Conservation (phyloP, 768 basidiomycete species). For the Trametes villosa region DNA sequence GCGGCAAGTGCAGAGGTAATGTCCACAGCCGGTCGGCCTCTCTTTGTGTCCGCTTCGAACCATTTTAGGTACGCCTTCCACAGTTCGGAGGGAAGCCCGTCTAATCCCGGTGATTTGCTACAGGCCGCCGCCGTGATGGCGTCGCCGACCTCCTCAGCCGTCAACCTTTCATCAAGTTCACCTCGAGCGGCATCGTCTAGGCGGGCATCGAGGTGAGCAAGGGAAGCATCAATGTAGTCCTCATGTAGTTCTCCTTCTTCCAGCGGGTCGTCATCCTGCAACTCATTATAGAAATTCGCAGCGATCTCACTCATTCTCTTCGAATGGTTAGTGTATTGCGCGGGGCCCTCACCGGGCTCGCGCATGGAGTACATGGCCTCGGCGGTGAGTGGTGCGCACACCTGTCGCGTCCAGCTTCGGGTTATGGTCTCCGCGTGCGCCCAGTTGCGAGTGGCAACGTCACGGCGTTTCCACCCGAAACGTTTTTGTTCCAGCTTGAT, state of each 20-base stretch:
- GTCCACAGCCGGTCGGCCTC: no score
- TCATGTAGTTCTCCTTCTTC: neutral
- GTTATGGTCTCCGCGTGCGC: no score
- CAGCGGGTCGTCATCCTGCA: neutral
- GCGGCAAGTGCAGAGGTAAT: no score
- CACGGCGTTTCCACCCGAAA: no score
- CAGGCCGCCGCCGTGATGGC: neutral
- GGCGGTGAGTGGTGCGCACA: no score
- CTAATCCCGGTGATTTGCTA: conserved; percentile 4
- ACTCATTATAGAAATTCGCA: neutral
- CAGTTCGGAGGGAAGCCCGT: conserved; percentile 14
- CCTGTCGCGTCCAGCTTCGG: no score
- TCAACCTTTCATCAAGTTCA: neutral
- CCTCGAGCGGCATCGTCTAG: neutral
- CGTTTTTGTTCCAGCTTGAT: no score
- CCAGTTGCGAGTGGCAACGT: no score
- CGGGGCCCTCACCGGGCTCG: no score
- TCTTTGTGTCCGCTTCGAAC: neutral
- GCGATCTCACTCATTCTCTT: neutral
- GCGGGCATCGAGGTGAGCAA: neutral
- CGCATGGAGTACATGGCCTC: no score
- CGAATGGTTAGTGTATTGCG: neutral
- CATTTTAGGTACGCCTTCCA: conserved; percentile 23
- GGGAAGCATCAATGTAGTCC: neutral
- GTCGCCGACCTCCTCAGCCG: neutral